A percentile compares a stretch with the other conserved stretches of the same genome.
Conservation (phyloP, 352 stramenopile species). For the Globisporangium splendens region DNA sequence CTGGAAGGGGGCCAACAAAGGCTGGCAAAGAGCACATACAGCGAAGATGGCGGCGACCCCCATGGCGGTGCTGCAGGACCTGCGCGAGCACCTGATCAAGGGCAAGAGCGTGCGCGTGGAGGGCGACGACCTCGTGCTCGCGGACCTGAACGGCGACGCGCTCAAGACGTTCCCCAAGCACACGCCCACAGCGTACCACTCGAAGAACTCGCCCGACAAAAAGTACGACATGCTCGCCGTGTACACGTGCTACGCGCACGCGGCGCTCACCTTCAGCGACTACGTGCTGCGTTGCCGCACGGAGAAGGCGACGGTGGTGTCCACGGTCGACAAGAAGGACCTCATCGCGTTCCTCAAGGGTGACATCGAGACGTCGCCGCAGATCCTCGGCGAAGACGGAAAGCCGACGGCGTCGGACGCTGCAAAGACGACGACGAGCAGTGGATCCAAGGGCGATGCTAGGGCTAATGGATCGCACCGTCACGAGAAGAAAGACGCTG, state of each 20-base stretch:
- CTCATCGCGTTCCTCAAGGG: conserved; percentile 82
- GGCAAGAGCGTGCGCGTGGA: conserved; percentile 55
- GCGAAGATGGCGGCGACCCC: conserved; percentile 1
- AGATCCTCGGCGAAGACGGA: conserved; percentile 44
- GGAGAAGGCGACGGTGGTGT: conserved; percentile 79
- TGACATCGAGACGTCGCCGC: conserved; percentile 73
- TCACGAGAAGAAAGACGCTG: conserved; percentile 11
- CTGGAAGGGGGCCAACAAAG: neutral
- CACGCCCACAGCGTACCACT: conserved; percentile 68
- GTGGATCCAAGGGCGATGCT: neutral
- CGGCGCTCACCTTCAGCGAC: conserved; percentile 67
- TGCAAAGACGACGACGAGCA: conserved; percentile 6
- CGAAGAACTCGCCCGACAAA: conserved; percentile 74
- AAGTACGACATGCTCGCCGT: conserved; percentile 81
- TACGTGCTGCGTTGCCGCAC: conserved; percentile 83
- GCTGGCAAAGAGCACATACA: neutral
- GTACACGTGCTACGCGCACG: conserved; percentile 78
- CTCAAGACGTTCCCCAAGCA: conserved; percentile 61
- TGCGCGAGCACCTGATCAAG: conserved; percentile 75
- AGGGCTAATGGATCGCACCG: conserved; percentile 1
- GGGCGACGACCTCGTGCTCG: conserved; percentile 58
- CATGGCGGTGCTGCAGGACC: conserved; percentile 29
- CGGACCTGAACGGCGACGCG: conserved; percentile 42
- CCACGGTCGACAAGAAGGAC: conserved; percentile 86
- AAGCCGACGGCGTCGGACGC: conserved; percentile 5